phyloP scores from a whole-genome alignment of 2,329 filamentous ascomycete species.

The Fusarium sp. region DNA sequence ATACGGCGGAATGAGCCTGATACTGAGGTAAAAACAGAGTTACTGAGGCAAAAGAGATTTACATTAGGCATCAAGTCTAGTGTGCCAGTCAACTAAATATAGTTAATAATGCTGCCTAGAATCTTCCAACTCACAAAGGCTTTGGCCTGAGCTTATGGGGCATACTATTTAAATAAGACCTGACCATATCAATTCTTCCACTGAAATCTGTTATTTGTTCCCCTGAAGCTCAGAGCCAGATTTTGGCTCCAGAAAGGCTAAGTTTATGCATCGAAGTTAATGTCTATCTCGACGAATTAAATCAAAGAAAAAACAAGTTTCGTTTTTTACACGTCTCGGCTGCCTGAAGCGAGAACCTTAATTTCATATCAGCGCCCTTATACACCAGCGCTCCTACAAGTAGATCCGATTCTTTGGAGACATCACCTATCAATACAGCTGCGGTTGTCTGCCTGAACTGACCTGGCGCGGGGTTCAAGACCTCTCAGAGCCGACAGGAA shows the following conservation, averaged over 20 bases:
- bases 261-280: too few species aligned
- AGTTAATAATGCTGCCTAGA: neutral
- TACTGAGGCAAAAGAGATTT: too few species aligned
- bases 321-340: neutral
- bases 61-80: neutral
- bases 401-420: too few species aligned
- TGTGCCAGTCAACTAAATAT: too few species aligned
- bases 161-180: neutral
- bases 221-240: neutral
- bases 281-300: neutral
- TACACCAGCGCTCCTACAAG: too few species aligned
- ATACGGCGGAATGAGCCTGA: neutral
- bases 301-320: neutral
- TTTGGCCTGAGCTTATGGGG: neutral
- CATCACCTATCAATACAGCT: neutral
- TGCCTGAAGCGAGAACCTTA: neutral
- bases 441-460: neutral
- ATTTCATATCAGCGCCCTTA: too few species aligned
- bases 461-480: too few species aligned
- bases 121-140: rapidly evolving
- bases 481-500: neutral
- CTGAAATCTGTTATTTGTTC: neutral
- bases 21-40: rapidly evolving
- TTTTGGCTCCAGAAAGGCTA: too few species aligned
- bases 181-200: rapidly evolving